Evolutionary conservation across 768 basidiomycete species (phyloP).

Genomic region (Amanita molliuscula): DNA sequence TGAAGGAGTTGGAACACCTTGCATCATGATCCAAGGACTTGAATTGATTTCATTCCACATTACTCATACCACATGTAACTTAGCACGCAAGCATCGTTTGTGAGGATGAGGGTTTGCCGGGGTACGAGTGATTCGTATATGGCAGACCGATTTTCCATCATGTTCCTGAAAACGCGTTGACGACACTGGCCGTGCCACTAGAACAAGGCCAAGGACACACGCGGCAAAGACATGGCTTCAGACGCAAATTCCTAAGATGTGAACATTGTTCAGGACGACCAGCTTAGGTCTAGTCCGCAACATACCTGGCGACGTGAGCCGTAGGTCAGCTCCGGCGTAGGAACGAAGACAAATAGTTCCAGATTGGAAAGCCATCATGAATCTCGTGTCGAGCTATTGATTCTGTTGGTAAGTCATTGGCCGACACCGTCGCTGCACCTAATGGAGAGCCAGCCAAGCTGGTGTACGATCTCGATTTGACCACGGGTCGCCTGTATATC

Average conservation of each 20-base stretch:
- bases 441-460: neutral
- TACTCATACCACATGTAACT: neutral
- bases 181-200: too few species aligned
- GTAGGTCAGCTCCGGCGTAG: neutral
- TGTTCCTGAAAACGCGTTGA: neutral
- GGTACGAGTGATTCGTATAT: neutral
- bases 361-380: neutral
- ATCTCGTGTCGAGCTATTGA: neutral
- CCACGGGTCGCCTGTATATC: neutral
- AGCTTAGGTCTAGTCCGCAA: neutral
- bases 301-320: neutral
- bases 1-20: slow-evolving; percentile 40
- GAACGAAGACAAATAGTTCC: neutral
- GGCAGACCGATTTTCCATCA: neutral
- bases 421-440: neutral
- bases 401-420: neutral
- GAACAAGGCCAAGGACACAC: too few species aligned
- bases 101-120: neutral
- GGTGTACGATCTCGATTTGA: neutral
- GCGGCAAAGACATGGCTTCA: too few species aligned
- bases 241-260: neutral
- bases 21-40: neutral
- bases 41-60: neutral
- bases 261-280: neutral
- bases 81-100: neutral